Evolutionary conservation across 2,329 filamentous ascomycete genomes (phyloP).

Genomic region (Pseudonectria foliicola): DNA sequence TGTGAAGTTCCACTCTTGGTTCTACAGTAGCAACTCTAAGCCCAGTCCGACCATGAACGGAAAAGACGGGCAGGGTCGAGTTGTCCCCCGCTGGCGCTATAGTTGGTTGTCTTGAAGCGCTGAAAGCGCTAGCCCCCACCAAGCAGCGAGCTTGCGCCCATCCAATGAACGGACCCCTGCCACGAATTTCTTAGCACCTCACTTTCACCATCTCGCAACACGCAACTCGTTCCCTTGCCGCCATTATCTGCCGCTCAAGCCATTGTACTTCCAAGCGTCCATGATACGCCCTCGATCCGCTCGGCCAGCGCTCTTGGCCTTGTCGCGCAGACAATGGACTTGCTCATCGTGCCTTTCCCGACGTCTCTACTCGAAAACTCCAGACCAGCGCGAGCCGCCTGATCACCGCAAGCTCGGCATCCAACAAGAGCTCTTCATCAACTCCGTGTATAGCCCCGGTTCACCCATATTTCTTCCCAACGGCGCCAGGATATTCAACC

Average conservation of each 20-base stretch:
- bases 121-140: not conserved
- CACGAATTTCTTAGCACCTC: not conserved
- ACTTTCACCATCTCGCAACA: not conserved
- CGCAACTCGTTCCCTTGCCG: not conserved
- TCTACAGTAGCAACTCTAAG: too few relatives aligned
- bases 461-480: slow-evolving; percentile 80
- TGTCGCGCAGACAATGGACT: slow-evolving; percentile 22
- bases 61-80: too few relatives aligned
- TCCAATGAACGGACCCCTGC: not conserved
- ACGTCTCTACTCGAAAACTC: slow-evolving; percentile 25
- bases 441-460: slow-evolving; percentile 72
- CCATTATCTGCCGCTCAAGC: not conserved
- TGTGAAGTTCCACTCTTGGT: too few relatives aligned
- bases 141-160: slow-evolving; percentile 1
- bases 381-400: slow-evolving; percentile 28
- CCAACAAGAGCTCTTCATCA: slow-evolving; percentile 71
- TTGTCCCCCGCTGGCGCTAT: too few relatives aligned
- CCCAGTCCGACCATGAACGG: too few relatives aligned
- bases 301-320: slow-evolving; percentile 10
- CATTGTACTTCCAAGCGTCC: not conserved
- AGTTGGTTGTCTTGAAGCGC: not conserved
- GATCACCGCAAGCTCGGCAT: slow-evolving; percentile 56
- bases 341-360: slow-evolving; percentile 25
- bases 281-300: slow-evolving; percentile 26
- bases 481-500: slow-evolving; percentile 76